Evolutionary conservation across 768 basidiomycete genomes (phyloP).

Genomic region (Trametes coccinea): DNA sequence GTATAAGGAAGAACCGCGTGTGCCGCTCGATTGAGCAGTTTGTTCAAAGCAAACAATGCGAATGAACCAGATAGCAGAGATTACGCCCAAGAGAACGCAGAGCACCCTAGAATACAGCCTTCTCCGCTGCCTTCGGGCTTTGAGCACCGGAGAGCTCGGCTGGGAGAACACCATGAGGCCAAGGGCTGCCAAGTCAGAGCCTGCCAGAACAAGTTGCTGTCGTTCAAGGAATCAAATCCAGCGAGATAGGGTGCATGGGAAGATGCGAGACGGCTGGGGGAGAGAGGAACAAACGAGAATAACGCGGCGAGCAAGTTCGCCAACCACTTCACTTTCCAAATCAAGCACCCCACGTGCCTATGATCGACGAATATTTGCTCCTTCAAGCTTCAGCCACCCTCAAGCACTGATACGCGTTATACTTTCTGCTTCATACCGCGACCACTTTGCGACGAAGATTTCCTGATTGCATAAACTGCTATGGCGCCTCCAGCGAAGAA

Average conservation of each 20-base stretch:
- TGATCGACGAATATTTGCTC: not conserved
- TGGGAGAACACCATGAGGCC: constrained; percentile 1
- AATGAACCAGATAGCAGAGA: constrained; percentile 6
- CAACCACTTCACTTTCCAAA: not conserved
- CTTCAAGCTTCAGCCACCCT: not conserved
- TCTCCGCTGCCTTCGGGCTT: constrained; percentile 7
- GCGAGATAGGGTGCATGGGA: too few species aligned
- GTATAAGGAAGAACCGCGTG: too few species aligned
- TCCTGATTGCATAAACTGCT: not conserved
- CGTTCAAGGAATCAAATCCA: not conserved
- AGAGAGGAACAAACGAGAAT: not conserved
- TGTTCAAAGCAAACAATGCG: not conserved
- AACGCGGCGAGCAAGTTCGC: not conserved
- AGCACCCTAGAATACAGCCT: constrained; percentile 10
- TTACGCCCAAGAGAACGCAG: not conserved
- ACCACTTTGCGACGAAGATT: too few species aligned
- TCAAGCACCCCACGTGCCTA: not conserved
- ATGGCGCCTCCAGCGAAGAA: constrained; percentile 36
- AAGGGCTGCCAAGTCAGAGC: too few species aligned
- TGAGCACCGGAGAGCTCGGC: constrained; percentile 21
- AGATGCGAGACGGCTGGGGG: not conserved
- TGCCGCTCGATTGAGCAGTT: too few species aligned
- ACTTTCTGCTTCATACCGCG: too few species aligned
- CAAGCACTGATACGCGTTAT: too few species aligned
- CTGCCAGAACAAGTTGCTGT: too few species aligned